Percentiles rank a stretch among this genome's conserved stretches.
Conservation (phyloP, 1,139 yeast genomes). For the Chernovozyma aurita region DNA sequence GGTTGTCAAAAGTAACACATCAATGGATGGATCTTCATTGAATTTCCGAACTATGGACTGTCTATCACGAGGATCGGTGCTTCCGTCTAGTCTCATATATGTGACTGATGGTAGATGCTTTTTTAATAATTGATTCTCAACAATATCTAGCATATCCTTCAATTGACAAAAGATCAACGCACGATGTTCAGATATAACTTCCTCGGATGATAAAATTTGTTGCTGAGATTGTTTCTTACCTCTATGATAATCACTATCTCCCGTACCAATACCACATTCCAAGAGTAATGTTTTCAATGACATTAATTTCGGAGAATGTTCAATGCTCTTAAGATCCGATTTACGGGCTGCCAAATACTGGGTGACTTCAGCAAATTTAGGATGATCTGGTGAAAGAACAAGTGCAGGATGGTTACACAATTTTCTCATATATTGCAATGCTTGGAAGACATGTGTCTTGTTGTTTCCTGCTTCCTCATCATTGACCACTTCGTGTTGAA, state of each 20-base stretch:
- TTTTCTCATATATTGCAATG: constrained; percentile 94
- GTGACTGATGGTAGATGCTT: constrained; percentile 88
- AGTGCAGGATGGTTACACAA: constrained; percentile 95
- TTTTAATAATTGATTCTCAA: constrained; percentile 80
- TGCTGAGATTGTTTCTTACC: constrained; percentile 24
- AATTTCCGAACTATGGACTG: constrained; percentile 89
- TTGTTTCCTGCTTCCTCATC: constrained; percentile 19
- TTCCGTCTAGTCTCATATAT: constrained; percentile 92
- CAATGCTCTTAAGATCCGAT: constrained; percentile 63
- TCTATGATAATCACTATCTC: constrained; percentile 41
- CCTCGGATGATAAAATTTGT: constrained; percentile 47
- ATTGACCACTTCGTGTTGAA: constrained; percentile 13
- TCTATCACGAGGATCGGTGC: constrained; percentile 88
- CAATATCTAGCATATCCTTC: constrained; percentile 96
- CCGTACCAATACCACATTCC: constrained; percentile 92
- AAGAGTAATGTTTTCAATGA: constrained; percentile 77
- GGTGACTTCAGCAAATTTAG: constrained; percentile 67
- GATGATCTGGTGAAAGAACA: constrained; percentile 82
- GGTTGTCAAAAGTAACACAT: constrained; percentile 84
- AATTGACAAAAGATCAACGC: constrained; percentile 94
- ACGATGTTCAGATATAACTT: constrained; percentile 91
- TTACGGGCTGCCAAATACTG: constrained; percentile 55
- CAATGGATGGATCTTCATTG: constrained; percentile 96
- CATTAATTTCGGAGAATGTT: constrained; percentile 84
- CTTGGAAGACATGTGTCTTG: constrained; percentile 95